Conservation (phyloP, 169 alveolate species). For the Pseudocohnilembus persalinus region DNA sequence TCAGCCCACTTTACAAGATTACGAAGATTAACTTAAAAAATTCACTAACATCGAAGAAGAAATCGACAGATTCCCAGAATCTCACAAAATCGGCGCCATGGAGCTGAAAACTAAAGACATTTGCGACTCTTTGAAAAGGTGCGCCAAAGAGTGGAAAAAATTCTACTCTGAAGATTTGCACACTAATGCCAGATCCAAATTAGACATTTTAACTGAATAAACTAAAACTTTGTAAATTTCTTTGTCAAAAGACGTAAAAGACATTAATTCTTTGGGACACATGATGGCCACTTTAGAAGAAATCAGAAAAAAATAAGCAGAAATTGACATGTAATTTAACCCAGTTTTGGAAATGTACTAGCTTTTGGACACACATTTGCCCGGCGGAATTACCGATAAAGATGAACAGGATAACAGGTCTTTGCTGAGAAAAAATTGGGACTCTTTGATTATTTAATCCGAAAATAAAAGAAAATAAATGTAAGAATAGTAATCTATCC, state of each 20-base stretch:
- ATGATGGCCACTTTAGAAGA: constrained; percentile 92
- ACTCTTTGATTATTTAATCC: constrained; percentile 82
- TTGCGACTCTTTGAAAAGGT: constrained; percentile 68
- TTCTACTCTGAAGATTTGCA: constrained; percentile 88
- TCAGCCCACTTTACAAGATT: constrained; percentile 85
- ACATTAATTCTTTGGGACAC: constrained; percentile 89
- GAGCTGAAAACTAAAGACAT: constrained; percentile 76
- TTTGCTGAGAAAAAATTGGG: constrained; percentile 90
- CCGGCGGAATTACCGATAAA: constrained; percentile 79
- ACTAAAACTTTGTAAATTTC: constrained; percentile 73
- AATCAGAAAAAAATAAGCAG: constrained; percentile 78
- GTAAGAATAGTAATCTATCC: constrained; percentile 81
- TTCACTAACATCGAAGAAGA: constrained; percentile 82
- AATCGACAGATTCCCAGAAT: constrained; percentile 76
- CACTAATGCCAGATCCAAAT: constrained; percentile 75
- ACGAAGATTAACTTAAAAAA: constrained; percentile 86
- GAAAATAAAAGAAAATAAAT: constrained; percentile 85
- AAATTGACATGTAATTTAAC: constrained; percentile 90
- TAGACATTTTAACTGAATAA: constrained; percentile 58
- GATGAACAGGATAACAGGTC: constrained; percentile 92
- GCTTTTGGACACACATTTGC: constrained; percentile 84
- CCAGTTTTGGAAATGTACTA: constrained; percentile 93
- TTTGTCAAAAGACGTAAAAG: constrained; percentile 85
- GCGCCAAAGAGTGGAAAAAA: constrained; percentile 88
- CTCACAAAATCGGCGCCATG: constrained; percentile 87